phyloP scores from a whole-genome alignment of 768 basidiomycete genomes.

The Lactarius deliciosus region DNA sequence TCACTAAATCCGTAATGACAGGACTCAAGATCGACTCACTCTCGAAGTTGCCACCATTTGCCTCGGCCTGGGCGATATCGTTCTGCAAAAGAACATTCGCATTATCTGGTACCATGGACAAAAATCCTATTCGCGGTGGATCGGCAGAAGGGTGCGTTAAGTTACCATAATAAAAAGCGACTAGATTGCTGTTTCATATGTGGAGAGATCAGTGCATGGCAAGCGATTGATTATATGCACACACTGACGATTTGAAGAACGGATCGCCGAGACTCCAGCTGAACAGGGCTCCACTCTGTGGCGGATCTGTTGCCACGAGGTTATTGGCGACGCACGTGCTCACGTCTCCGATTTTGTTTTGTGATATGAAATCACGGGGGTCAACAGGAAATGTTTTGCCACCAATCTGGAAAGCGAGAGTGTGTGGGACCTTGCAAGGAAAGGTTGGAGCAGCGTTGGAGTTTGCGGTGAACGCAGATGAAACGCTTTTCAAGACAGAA shows the following conservation, averaged over 20 bases:
- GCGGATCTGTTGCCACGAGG: slow-evolving; percentile 26
- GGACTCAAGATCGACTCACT: slow-evolving; percentile 33
- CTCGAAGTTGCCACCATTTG: slow-evolving; percentile 34
- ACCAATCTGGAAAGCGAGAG: slow-evolving; percentile 27
- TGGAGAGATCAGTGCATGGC: background rate
- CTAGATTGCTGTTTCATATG: slow-evolving; percentile 49
- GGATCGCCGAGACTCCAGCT: slow-evolving; percentile 74
- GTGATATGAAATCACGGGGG: slow-evolving; percentile 66
- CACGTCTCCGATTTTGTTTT: slow-evolving; percentile 35
- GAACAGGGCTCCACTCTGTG: slow-evolving; percentile 42
- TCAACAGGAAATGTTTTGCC: slow-evolving; percentile 66
- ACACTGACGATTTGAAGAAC: slow-evolving; percentile 67
- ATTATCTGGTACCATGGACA: slow-evolving; percentile 65
- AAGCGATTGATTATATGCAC: background rate
- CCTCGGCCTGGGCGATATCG: slow-evolving; percentile 34
- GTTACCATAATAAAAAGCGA: slow-evolving; percentile 73
- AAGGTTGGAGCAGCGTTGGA: slow-evolving; percentile 19
- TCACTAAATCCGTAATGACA: background rate
- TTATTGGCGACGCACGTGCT: slow-evolving; percentile 23
- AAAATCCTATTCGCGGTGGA: slow-evolving; percentile 65
- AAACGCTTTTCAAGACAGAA: slow-evolving; percentile 22
- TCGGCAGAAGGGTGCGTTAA: slow-evolving; percentile 64
- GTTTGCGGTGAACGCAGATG: slow-evolving; percentile 20
- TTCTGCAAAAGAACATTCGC: slow-evolving; percentile 41
- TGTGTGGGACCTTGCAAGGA: slow-evolving; percentile 23